Base-by-base conservation (phyloP, 75 land plant genomes). In the Pseudotsuga menziesii region DNA sequence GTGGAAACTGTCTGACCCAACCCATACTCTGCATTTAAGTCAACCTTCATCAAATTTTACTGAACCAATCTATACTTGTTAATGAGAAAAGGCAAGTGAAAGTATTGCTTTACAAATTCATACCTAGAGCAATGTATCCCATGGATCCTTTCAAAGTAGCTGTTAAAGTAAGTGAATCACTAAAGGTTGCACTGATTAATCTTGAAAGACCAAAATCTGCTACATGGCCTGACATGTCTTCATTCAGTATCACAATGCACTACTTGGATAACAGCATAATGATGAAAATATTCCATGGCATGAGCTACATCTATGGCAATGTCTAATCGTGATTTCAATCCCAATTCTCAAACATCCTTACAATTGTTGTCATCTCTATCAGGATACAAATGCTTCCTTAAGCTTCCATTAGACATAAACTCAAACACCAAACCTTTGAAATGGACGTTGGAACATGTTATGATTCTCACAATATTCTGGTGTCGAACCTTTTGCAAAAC, bases 351-450 rank as follows among this genome's bases (percentile, higher is more conserved):
- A 5, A 58, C 19, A 26, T 16, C 35, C 2, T 32, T 48, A 67
- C 35, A 19, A 14, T 58, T n/a, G 5, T 23, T 15, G 26, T 57
- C 54, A n/a, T 63, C 17, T 3, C 3, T 22, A 32, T 66, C 35
- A 17, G 59, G 41, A 44, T 63, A 59, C 35, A 80, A 25, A 71
- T 71, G 76, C 17, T 75, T 23, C 26, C 85, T 87, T 19, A 87
- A 78, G 61, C 77, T 79, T 35, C 89, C 89, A 56, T 87, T 82
- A 14, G 80, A 73, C 87, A 87, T 82, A 80, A 76, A 87, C 72
- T 87, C 89, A 67, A 78, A 82, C 19, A 87, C 81, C 4, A 87
- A 74, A 56, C 83, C 81, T 72, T 82, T 87, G 64, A 80, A 75
- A 72, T 87, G 87, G 20, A 84, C 69, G 36, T 71, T 86, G 8